A percentile compares a stretch with the other conserved stretches of the same genome.
phyloP scores from a whole-genome alignment of 2,329 filamentous ascomycete genomes.

The Thelonectria rubi region DNA sequence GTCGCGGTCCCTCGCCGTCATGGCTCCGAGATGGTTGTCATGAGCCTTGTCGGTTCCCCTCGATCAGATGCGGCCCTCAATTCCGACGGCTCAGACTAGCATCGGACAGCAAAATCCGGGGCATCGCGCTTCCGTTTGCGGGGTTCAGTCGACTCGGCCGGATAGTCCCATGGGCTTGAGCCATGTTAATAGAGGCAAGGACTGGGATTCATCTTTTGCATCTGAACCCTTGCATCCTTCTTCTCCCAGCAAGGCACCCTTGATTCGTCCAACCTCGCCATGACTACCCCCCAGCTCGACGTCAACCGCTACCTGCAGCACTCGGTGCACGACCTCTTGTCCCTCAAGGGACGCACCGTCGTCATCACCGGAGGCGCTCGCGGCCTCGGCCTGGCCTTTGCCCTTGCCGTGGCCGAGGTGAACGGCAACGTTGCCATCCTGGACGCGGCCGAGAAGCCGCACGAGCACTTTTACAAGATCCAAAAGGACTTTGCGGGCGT shows the following conservation, averaged over 20 bases:
- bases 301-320: slow-evolving; percentile 22
- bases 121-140: background rate
- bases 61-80: background rate
- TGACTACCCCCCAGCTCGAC: slow-evolving; percentile 17
- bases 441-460: slow-evolving; percentile 30
- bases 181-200: slow-evolving; percentile 15
- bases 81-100: slow-evolving; percentile 9
- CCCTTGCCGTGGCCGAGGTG: slow-evolving; percentile 26
- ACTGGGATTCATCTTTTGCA: background rate
- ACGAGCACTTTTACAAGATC: slow-evolving; percentile 29
- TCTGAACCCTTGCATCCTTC: slow-evolving; percentile 4
- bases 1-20: background rate
- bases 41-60: background rate
- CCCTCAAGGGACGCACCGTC: slow-evolving; percentile 23
- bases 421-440: slow-evolving; percentile 28
- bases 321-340: slow-evolving; percentile 26
- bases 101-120: slow-evolving; percentile 26
- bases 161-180: background rate
- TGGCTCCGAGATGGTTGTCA: background rate
- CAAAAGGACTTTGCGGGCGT: slow-evolving; percentile 18
- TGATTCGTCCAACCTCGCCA: background rate
- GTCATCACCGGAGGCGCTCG: slow-evolving; percentile 28
- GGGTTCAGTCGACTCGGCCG: slow-evolving; percentile 3
- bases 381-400: slow-evolving; percentile 27
- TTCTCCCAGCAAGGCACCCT: background rate